A percentile compares a stretch with the other conserved stretches of the same genome.
Conservation (phyloP, 2,329 filamentous ascomycete species). For the Alternaria conjuncta region DNA sequence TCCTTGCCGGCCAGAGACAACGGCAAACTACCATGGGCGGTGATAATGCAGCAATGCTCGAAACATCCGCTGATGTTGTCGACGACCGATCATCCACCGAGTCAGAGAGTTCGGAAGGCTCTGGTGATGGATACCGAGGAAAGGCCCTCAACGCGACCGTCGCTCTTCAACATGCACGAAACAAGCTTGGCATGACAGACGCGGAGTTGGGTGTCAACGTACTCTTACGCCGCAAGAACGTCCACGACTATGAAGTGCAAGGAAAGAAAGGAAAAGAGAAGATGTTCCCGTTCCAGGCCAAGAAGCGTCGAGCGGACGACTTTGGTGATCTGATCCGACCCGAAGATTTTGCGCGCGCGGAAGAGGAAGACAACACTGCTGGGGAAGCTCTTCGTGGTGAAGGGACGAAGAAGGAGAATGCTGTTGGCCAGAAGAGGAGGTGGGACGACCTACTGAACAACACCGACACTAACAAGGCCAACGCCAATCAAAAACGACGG, state of each 20-base stretch:
- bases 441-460: slow-evolving; percentile 74
- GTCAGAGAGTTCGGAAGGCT: slow-evolving; percentile 85
- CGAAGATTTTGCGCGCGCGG: slow-evolving; percentile 90
- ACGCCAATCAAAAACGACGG: slow-evolving; percentile 65
- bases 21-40: slow-evolving; percentile 80
- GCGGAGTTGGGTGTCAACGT: slow-evolving; percentile 93
- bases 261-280: slow-evolving; percentile 91
- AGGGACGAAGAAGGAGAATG: slow-evolving; percentile 55
- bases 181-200: slow-evolving; percentile 82
- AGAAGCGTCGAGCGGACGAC: slow-evolving; percentile 81
- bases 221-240: slow-evolving; percentile 82
- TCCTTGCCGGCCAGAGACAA: slow-evolving; percentile 85
- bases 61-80: slow-evolving; percentile 73
- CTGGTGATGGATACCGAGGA: slow-evolving; percentile 76
- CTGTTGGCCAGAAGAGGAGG: slow-evolving; percentile 87
- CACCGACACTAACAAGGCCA: slow-evolving; percentile 47
- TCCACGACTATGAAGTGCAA: slow-evolving; percentile 92
- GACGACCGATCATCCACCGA: slow-evolving; percentile 88
- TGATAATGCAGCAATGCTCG: slow-evolving; percentile 67
- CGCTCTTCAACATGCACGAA: slow-evolving; percentile 78
- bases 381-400: slow-evolving; percentile 66
- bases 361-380: slow-evolving; percentile 82
- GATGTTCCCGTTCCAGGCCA: slow-evolving; percentile 86
- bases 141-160: slow-evolving; percentile 89
- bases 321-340: slow-evolving; percentile 93